phyloP scores from a whole-genome alignment of 2,329 filamentous ascomycete genomes.

The Blastomyces emzantsi region DNA sequence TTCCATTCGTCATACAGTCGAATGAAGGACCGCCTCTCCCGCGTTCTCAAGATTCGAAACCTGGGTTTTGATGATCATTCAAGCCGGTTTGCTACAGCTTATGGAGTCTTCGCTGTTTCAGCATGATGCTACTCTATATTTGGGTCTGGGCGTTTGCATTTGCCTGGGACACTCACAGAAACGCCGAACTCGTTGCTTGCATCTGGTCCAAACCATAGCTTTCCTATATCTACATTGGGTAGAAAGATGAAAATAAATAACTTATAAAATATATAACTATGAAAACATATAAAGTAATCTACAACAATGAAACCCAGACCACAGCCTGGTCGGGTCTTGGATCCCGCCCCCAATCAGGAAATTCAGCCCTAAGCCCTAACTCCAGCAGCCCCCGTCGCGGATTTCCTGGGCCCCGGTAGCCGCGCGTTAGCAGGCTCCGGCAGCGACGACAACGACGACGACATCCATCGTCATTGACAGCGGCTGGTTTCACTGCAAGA shows the following conservation, averaged over 20 bases:
- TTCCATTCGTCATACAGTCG: not conserved
- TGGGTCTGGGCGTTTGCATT: not conserved
- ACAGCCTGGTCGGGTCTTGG: no score
- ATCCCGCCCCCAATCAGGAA: not conserved
- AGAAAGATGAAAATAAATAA: no score
- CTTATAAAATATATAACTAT: no score
- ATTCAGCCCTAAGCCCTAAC: conserved; percentile 3
- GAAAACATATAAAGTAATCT: not conserved
- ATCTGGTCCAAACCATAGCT: not conserved
- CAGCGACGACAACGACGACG: not conserved
- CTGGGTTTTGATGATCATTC: not conserved
- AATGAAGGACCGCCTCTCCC: not conserved
- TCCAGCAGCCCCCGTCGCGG: not conserved
- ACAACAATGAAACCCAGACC: not conserved
- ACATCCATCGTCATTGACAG: not conserved
- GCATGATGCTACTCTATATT: not conserved
- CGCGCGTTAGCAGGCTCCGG: no score
- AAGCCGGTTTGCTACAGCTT: not conserved
- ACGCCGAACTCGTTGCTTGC: not conserved
- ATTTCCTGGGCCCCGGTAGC: no score
- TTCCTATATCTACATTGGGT: not conserved
- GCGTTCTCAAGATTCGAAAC: not conserved
- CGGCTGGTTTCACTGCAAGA: not conserved
- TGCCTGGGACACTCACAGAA: not conserved
- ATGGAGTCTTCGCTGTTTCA: not conserved